Evolutionary conservation across 352 stramenopile species (phyloP).

Genomic region (Phytophthora pseudosyringae): DNA sequence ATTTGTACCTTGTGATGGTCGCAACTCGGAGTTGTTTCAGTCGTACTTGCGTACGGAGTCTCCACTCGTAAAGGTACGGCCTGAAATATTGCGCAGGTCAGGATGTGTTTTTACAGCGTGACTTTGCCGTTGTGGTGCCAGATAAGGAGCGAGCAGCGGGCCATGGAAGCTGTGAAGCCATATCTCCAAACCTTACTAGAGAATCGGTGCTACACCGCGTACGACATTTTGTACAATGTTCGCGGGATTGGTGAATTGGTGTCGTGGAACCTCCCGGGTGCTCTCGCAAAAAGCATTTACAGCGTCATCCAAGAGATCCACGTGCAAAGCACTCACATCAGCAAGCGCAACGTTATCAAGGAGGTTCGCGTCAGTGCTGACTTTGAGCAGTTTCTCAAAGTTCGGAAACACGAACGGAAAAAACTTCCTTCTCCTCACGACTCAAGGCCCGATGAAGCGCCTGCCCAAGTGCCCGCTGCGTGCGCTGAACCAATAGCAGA

Average conservation of each 20-base stretch:
- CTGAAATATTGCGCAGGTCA: too few species aligned
- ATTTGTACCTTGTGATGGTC: constrained; percentile 47
- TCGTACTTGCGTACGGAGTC: constrained; percentile 46
- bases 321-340: constrained; percentile 42
- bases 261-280: constrained; percentile 54
- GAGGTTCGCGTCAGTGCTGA: constrained; percentile 47
- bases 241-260: constrained; percentile 56
- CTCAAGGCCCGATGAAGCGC: background rate
- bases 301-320: constrained; percentile 61
- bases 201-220: constrained; percentile 57
- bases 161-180: constrained; percentile 46
- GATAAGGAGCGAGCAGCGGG: constrained; percentile 65
- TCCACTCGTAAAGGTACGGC: constrained; percentile 51
- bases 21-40: constrained; percentile 44
- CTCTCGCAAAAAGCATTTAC: constrained; percentile 59
- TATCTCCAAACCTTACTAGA: constrained; percentile 45
- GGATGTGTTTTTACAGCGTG: background rate
- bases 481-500: background rate
- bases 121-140: constrained; percentile 3
- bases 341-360: constrained; percentile 48
- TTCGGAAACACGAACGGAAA: constrained; percentile 8
- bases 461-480: background rate
- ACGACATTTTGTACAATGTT: constrained; percentile 64
- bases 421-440: background rate
- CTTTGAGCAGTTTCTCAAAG: constrained; percentile 53